These are phyloP conservation scores for Atkinsonella texensis DNA, from an alignment of 2,329 filamentous ascomycete species.

Conservation along the genomic window DNA sequence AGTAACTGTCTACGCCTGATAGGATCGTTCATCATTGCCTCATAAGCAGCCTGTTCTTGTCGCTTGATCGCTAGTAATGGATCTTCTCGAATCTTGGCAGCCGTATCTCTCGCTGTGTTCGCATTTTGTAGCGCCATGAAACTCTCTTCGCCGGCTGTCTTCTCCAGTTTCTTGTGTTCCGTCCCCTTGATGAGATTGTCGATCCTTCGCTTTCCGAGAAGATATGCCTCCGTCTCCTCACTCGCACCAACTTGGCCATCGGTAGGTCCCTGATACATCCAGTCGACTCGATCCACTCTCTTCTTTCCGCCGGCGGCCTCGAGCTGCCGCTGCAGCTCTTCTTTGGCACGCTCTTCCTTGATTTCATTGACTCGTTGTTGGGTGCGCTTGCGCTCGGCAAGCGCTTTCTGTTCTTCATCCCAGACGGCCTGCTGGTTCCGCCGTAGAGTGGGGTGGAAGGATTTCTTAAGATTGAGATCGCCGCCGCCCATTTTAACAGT, in stretches of 20 bases:
- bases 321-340: constrained; percentile 82
- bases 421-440: constrained; percentile 86
- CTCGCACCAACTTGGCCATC: constrained; percentile 61
- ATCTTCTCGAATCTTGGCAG: constrained; percentile 79
- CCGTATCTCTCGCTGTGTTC: constrained; percentile 67
- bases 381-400: constrained; percentile 89
- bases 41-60: constrained; percentile 73
- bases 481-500: constrained; percentile 68
- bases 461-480: constrained; percentile 90
- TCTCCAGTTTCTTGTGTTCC: constrained; percentile 70
- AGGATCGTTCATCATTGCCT: constrained; percentile 69
- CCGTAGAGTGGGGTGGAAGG: constrained; percentile 85
- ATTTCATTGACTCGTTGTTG: constrained; percentile 87
- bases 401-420: constrained; percentile 81
- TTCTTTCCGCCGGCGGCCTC: constrained; percentile 79
- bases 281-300: constrained; percentile 75
- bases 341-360: constrained; percentile 82
- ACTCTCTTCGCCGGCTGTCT: constrained; percentile 50
- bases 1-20: constrained; percentile 56
- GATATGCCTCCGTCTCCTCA: constrained; percentile 87
- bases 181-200: constrained; percentile 70
- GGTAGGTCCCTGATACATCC: constrained; percentile 92
- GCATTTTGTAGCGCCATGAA: constrained; percentile 54
- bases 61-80: constrained; percentile 88
- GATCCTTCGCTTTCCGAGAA: constrained; percentile 85